A percentile compares a stretch with the other conserved stretches of the same genome.
Evolutionary conservation across 169 alveolate species (phyloP).

Genomic region (Eimeria brunetti): DNA sequence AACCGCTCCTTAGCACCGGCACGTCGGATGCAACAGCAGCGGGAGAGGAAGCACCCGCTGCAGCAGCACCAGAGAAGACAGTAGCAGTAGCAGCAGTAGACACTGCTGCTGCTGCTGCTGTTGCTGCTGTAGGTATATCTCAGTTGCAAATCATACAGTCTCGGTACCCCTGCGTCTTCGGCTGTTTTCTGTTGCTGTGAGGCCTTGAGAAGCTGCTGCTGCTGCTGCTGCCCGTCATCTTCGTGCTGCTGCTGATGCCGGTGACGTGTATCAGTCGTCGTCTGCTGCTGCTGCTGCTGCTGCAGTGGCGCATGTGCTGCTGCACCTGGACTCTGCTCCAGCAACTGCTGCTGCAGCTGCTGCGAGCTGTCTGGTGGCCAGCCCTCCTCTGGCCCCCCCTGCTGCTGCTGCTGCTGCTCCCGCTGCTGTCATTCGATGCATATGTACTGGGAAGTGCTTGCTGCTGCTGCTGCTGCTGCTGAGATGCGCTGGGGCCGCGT

Average conservation of each 20-base stretch:
- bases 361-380: background rate
- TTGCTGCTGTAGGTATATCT: background rate
- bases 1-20: background rate
- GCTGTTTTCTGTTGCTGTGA: background rate
- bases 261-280: background rate
- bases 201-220: background rate
- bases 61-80: background rate
- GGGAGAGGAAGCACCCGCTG: background rate
- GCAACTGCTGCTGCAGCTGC: background rate
- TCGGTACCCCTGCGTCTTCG: conserved; percentile 17
- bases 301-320: background rate
- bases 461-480: background rate
- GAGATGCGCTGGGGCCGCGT: background rate
- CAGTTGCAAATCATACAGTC: conserved; percentile 18
- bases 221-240: background rate
- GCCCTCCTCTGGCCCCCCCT: background rate
- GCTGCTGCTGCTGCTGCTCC: conserved; percentile 2
- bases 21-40: background rate
- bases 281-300: conserved; percentile 29
- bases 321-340: background rate
- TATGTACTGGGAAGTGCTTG: background rate
- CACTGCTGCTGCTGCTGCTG: conserved; percentile 7
- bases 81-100: background rate
- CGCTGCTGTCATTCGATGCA: background rate
- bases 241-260: conserved; percentile 3